phyloP scores from a whole-genome alignment of 2,329 filamentous ascomycete genomes.

The Sphaerostilbella broomeana region DNA sequence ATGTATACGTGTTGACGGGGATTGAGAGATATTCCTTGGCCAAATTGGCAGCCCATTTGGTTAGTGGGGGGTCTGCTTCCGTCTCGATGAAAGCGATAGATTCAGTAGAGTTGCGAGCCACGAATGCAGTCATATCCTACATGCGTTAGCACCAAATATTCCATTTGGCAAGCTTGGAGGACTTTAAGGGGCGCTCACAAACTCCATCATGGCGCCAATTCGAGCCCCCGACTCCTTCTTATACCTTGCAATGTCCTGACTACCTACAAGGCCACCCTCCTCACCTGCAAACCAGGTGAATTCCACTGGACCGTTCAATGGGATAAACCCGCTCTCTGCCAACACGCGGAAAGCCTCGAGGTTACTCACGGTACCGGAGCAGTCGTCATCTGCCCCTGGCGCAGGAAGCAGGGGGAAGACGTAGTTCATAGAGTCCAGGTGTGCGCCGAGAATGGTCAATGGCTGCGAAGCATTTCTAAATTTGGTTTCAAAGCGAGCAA shows the following conservation, averaged over 20 bases:
- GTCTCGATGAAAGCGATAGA: constrained; percentile 35
- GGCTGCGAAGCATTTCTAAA: constrained; percentile 23
- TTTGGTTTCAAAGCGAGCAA: constrained; percentile 54
- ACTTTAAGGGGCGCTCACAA: constrained; percentile 49
- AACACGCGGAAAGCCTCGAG: constrained; percentile 64
- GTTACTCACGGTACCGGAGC: constrained; percentile 66
- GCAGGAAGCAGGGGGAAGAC: constrained; percentile 62
- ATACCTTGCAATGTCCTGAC: constrained; percentile 60
- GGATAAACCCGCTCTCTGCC: constrained; percentile 36
- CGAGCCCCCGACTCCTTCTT: constrained; percentile 57
- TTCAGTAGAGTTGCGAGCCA: constrained; percentile 32
- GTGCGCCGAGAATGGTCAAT: constrained; percentile 49
- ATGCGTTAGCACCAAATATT: constrained; percentile 52
- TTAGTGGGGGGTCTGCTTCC: constrained; percentile 29
- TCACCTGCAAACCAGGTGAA: constrained; percentile 80
- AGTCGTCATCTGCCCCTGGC: constrained; percentile 68
- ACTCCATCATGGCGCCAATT: constrained; percentile 68
- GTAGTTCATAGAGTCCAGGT: constrained; percentile 70
- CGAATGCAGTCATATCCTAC: constrained; percentile 35
- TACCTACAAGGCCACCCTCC: constrained; percentile 59
- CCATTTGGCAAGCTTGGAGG: constrained; percentile 45
- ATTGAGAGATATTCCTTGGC: constrained; percentile 32
- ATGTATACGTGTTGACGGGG: constrained; percentile 27
- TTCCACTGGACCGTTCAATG: constrained; percentile 46
- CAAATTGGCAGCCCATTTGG: constrained; percentile 28